A percentile compares a stretch with the other conserved stretches of the same genome.
Evolutionary conservation across 306 rosid genomes (phyloP).

Genomic region (Cicer judaicum): DNA sequence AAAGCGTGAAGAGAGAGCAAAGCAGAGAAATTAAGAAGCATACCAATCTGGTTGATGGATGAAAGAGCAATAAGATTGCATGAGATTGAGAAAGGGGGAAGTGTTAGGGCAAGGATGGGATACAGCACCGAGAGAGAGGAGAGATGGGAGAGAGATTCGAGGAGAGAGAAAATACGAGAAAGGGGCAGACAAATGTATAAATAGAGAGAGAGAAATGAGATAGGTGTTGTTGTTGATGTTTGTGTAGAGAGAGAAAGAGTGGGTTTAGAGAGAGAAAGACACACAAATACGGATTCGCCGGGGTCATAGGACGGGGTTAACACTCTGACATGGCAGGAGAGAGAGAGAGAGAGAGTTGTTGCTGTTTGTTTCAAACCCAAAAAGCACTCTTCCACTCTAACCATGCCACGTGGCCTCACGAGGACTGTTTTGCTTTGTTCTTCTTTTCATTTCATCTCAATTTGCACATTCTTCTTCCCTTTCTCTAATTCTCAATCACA

Average conservation of each 20-base stretch:
- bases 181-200: conserved; percentile 51
- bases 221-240: conserved; percentile 41
- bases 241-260: conserved; percentile 49
- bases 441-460: neutral
- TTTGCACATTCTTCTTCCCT: neutral
- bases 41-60: conserved; percentile 63
- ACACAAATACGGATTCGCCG: conserved; percentile 88
- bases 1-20: neutral
- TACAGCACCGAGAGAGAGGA: conserved; percentile 44
- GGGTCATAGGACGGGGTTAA: conserved; percentile 85
- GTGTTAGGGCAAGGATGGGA: conserved; percentile 73
- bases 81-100: conserved; percentile 49
- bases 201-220: conserved; percentile 49
- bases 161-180: conserved; percentile 55
- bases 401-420: conserved; percentile 61
- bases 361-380: conserved; percentile 46
- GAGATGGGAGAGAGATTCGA: conserved; percentile 52
- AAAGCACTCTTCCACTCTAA: conserved; percentile 48
- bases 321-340: conserved; percentile 93
- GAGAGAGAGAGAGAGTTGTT: conserved; percentile 52
- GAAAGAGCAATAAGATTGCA: conserved; percentile 51
- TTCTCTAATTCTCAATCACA: neutral
- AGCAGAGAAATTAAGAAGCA: conserved; percentile 51
- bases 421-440: conserved; percentile 18
- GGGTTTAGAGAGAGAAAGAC: conserved; percentile 61